These are phyloP conservation scores for Xerophyta viscosa DNA, from an alignment of 106 monocot genomes.

Conservation along the genomic window DNA sequence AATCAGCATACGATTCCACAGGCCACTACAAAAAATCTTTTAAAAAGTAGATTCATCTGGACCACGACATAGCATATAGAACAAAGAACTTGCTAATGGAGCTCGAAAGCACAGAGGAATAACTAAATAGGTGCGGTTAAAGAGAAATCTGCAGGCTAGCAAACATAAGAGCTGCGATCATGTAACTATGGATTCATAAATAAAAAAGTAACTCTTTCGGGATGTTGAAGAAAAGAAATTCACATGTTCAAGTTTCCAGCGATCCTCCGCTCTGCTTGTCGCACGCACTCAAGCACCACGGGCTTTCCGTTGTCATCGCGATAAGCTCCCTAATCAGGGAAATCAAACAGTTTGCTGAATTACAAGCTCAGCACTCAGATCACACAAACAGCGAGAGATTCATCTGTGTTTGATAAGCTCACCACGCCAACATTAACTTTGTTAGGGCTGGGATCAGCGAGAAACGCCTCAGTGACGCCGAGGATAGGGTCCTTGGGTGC, in stretches of 20 bases:
- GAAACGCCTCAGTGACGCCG: constrained; percentile 97
- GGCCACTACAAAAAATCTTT: background rate
- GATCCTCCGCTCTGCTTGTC: constrained; percentile 82
- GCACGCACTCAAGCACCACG: constrained; percentile 88
- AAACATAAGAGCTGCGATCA: background rate
- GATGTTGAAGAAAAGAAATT: too few relatives aligned
- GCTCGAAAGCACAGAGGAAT: background rate
- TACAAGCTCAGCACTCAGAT: background rate
- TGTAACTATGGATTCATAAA: background rate
- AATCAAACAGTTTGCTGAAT: too few relatives aligned
- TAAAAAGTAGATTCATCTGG: background rate
- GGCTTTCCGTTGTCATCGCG: constrained; percentile 96
- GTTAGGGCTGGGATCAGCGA: constrained; percentile 76
- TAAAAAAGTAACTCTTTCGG: too few relatives aligned
- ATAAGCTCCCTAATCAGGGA: constrained; percentile 73
- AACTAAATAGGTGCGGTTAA: background rate
- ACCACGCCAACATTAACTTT: constrained; percentile 99
- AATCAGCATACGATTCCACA: background rate
- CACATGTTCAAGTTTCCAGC: constrained; percentile 88
- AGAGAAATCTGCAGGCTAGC: background rate
- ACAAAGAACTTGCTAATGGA: background rate
- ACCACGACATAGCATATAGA: too few relatives aligned
- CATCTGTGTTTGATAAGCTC: constrained; percentile 10
- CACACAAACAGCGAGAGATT: background rate
- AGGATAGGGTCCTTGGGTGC: constrained; percentile 94